Conservation (phyloP, 495 filamentous ascomycete genomes). For the Massariosphaeria phaeospora region DNA sequence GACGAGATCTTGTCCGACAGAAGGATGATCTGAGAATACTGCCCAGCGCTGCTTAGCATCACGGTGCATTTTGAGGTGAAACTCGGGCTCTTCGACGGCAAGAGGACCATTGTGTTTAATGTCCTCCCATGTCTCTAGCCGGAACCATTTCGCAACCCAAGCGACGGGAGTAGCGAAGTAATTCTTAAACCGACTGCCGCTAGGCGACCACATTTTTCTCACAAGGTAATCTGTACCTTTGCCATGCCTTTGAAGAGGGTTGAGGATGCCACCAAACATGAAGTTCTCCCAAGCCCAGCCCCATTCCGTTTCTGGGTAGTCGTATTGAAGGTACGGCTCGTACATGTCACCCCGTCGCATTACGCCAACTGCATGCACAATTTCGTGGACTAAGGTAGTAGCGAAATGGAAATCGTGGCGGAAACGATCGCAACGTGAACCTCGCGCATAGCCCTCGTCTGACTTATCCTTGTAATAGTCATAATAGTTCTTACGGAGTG, state of each 20-base stretch:
- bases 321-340: conserved; percentile 16
- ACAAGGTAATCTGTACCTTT: conserved; percentile 7
- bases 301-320: conserved; percentile 13
- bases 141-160: conserved; percentile 29
- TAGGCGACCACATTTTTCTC: conserved; percentile 16
- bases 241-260: conserved; percentile 18
- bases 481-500: conserved; percentile 6
- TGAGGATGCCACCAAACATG: conserved; percentile 24
- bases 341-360: conserved; percentile 24
- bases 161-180: conserved; percentile 17
- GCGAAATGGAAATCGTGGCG: conserved; percentile 27
- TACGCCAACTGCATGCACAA: conserved; percentile 23
- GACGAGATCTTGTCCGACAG: too few species aligned
- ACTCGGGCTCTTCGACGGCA: conserved; percentile 8
- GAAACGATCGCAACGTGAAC: conserved; percentile 12
- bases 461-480: conserved; percentile 2
- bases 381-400: conserved; percentile 19
- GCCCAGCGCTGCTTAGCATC: background rate
- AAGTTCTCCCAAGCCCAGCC: conserved; percentile 29
- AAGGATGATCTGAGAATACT: background rate
- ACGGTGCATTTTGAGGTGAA: conserved; percentile 8
- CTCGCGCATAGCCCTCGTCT: conserved; percentile 11
- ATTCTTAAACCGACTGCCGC: conserved; percentile 12
- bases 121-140: conserved; percentile 17
- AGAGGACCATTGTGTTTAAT: conserved; percentile 17